Evolutionary conservation across 75 land plant genomes (phyloP).

Genomic region (Sequoia sempervirens): DNA sequence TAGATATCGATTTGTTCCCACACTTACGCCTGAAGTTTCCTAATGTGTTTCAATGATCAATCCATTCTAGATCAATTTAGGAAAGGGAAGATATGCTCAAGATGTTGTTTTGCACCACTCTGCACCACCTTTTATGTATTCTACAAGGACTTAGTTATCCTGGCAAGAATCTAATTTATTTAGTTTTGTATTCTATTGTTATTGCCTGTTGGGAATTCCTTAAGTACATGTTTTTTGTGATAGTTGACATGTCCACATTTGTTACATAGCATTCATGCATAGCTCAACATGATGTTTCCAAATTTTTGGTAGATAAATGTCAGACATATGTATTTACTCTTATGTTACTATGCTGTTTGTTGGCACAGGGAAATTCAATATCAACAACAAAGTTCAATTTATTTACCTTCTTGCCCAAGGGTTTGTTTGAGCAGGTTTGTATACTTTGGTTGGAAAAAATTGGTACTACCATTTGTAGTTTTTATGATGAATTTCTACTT

Average conservation of each 20-base stretch:
- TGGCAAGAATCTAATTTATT: background rate
- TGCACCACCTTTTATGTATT: background rate
- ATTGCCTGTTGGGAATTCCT: background rate
- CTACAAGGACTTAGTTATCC: background rate
- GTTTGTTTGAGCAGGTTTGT: slow-evolving; percentile 53
- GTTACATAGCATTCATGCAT: background rate
- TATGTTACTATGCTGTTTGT: background rate
- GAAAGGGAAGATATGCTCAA: background rate
- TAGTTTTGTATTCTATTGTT: background rate
- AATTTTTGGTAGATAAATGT: background rate
- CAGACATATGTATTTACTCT: background rate
- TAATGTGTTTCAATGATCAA: background rate
- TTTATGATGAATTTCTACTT: background rate
- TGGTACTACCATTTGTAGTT: background rate
- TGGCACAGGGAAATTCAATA: slow-evolving; percentile 29
- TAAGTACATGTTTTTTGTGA: background rate
- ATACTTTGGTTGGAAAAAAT: background rate
- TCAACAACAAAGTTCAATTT: slow-evolving; percentile 49
- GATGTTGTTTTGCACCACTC: background rate
- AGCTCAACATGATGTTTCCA: background rate
- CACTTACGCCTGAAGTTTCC: background rate
- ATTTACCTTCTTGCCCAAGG: slow-evolving; percentile 47
- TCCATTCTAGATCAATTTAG: background rate
- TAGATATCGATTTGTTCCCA: background rate
- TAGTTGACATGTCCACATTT: background rate